These are phyloP conservation scores for Ceratobasidium sp. DNA, from an alignment of 1,284 basidiomycete genomes.

Conservation along the genomic window DNA sequence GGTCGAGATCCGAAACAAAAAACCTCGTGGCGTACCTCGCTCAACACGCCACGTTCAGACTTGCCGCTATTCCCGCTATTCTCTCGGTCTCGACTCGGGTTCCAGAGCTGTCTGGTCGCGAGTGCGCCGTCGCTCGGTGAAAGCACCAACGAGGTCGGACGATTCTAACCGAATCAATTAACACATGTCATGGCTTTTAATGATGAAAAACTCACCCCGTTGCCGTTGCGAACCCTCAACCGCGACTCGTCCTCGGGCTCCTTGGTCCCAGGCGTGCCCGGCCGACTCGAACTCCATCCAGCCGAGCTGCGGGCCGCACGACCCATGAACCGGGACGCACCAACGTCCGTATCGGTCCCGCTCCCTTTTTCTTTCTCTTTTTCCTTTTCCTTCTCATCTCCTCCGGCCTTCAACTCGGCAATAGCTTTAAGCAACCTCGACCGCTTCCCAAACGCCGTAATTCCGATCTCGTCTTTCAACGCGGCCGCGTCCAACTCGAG, in stretches of 20 bases:
- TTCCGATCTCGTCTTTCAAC: conserved; percentile 95
- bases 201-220: conserved; percentile 35
- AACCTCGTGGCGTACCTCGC: conserved; percentile 64
- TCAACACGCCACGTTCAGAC: conserved; percentile 69
- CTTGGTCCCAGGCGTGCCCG: conserved; percentile 10
- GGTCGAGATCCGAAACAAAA: conserved; percentile 1
- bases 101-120: conserved; percentile 52
- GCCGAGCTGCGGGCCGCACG: conserved; percentile 19
- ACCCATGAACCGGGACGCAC: conserved; percentile 47
- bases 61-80: conserved; percentile 2
- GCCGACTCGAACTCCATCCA: conserved; percentile 30
- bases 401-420: conserved; percentile 74
- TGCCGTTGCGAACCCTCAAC: conserved; percentile 3
- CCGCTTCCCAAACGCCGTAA: conserved; percentile 93
- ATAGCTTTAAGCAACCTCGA: conserved; percentile 96
- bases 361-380: neutral
- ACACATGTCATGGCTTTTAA: too few relatives aligned
- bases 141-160: conserved; percentile 61
- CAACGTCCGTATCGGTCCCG: conserved; percentile 3
- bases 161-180: conserved; percentile 49
- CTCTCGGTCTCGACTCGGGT: conserved; percentile 2
- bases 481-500: conserved; percentile 93
- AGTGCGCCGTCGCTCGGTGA: conserved; percentile 71
- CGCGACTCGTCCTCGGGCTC: conserved; percentile 3
- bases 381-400: neutral